phyloP scores from a whole-genome alignment of 2,329 filamentous ascomycete genomes.

The Phyllosticta paracitricarpa region DNA sequence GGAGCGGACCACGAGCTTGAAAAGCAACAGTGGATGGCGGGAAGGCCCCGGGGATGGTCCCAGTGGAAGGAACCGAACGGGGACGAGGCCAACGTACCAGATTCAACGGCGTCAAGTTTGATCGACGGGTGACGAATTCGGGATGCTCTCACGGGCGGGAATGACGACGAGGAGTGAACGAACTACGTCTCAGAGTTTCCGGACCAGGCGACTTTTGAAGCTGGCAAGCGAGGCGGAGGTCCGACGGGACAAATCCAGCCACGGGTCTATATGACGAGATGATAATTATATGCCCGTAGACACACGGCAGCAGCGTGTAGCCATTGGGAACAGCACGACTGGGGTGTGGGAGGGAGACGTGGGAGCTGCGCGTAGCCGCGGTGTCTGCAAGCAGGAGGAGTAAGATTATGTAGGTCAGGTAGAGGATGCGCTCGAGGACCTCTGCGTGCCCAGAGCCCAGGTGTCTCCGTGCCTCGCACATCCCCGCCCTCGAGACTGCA shows the following conservation, averaged over 20 bases:
- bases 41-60: background rate
- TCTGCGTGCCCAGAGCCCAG: constrained; percentile 12
- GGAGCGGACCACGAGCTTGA: background rate
- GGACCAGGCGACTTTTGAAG: constrained; percentile 9
- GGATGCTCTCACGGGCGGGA: background rate
- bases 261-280: constrained; percentile 12
- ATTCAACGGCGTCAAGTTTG: background rate
- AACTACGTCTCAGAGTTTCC: background rate
- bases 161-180: background rate
- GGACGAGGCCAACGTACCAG: background rate
- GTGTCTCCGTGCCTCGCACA: background rate
- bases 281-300: constrained; percentile 15
- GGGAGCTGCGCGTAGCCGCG: constrained; percentile 13
- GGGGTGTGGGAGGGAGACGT: constrained; percentile 23
- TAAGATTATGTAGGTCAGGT: constrained; percentile 14
- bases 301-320: constrained; percentile 17
- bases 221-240: constrained; percentile 1
- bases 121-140: background rate
- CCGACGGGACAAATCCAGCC: constrained; percentile 1
- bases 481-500: constrained; percentile 20
- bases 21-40: background rate
- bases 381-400: constrained; percentile 12
- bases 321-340: constrained; percentile 12
- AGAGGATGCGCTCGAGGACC: constrained; percentile 17
- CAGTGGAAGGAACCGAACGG: background rate